Conservation (phyloP, 2,329 filamentous ascomycete genomes). For the Paraconiothyrium brasiliense region DNA sequence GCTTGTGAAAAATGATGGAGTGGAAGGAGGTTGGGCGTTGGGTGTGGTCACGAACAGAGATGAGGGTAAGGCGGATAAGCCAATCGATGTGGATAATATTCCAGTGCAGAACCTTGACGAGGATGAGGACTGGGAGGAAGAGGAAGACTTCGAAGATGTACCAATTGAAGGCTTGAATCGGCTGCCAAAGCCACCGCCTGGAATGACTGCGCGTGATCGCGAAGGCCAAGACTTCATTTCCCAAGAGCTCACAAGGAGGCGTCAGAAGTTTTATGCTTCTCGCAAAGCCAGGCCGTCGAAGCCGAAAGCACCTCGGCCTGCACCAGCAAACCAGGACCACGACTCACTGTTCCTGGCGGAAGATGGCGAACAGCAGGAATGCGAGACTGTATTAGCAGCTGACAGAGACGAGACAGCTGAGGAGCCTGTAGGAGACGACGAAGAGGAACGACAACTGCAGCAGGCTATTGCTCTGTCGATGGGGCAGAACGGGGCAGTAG, state of each 20-base stretch:
- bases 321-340: conserved; percentile 50
- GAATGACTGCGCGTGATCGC: conserved; percentile 34
- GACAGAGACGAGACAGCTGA: conserved; percentile 69
- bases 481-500: conserved; percentile 64
- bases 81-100: conserved; percentile 87
- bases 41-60: conserved; percentile 92
- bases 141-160: conserved; percentile 89
- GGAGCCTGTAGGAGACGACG: conserved; percentile 53
- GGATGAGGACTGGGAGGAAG: conserved; percentile 73
- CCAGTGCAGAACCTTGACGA: conserved; percentile 61
- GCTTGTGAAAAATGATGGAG: conserved; percentile 92
- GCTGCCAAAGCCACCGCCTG: conserved; percentile 69
- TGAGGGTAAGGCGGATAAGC: conserved; percentile 80
- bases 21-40: conserved; percentile 94
- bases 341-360: conserved; percentile 66
- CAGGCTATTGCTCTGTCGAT: conserved; percentile 87
- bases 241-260: conserved; percentile 53
- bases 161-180: conserved; percentile 90
- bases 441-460: conserved; percentile 79
- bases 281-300: conserved; percentile 35
- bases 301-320: conserved; percentile 27
- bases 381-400: conserved; percentile 52
- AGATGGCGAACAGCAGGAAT: conserved; percentile 52
- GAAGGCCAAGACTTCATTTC: conserved; percentile 50
- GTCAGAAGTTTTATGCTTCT: conserved; percentile 59